Percentiles rank a stretch among this genome's conserved stretches.
Conservation (phyloP, 768 basidiomycete genomes). For the Auricularia cornea region DNA sequence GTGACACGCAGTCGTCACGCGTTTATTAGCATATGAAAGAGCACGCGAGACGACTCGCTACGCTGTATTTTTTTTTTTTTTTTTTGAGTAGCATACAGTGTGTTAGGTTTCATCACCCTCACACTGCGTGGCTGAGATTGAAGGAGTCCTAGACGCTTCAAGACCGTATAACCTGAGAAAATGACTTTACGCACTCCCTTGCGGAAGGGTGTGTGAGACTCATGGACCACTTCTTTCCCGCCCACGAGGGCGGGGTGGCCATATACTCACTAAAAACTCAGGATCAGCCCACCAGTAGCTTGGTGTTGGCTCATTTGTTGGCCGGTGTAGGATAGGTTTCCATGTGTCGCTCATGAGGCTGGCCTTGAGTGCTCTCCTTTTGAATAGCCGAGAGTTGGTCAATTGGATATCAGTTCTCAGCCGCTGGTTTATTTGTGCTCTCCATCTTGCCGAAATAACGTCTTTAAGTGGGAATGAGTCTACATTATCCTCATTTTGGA, state of each 20-base stretch:
- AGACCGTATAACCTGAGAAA: neutral
- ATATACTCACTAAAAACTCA: constrained; percentile 1
- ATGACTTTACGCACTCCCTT: neutral
- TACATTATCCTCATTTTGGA: neutral
- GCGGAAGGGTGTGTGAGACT: neutral
- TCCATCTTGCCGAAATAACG: neutral
- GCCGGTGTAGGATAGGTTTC: neutral
- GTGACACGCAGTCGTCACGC: too few relatives aligned
- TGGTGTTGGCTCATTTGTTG: neutral
- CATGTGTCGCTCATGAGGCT: neutral
- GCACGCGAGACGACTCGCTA: too few relatives aligned
- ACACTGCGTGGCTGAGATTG: too few relatives aligned
- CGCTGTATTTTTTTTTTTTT: too few relatives aligned
- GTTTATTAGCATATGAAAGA: too few relatives aligned
- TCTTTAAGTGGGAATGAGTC: neutral
- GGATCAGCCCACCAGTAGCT: neutral
- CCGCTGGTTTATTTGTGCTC: neutral
- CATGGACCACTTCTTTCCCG: neutral
- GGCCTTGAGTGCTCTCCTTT: neutral
- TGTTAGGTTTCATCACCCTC: neutral
- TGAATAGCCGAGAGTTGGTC: neutral
- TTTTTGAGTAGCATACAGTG: too few relatives aligned
- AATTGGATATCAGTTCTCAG: neutral
- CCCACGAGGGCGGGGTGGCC: neutral
- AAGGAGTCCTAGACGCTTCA: too few relatives aligned